A percentile compares a stretch with the other conserved stretches of the same genome.
These are phyloP conservation scores for Colletotrichum viniferum DNA, from an alignment of 2,329 filamentous ascomycete species.

Conservation along the genomic window DNA sequence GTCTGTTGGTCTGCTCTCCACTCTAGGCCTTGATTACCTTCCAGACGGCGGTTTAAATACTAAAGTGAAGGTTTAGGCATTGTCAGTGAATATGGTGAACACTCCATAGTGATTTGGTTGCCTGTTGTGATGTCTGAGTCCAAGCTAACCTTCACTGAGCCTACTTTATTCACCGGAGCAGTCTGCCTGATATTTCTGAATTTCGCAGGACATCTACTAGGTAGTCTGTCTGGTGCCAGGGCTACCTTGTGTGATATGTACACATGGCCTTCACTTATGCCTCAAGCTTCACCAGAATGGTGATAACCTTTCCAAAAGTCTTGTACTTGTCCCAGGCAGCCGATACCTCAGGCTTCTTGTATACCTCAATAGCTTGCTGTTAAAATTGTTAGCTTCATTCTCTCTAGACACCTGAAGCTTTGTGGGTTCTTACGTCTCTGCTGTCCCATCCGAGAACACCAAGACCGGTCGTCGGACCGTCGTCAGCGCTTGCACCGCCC, in stretches of 20 bases:
- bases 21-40: not conserved
- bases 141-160: not conserved
- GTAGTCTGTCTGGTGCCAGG: not conserved
- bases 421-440: not conserved
- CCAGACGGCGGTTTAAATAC: not conserved
- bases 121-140: not conserved
- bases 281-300: slow-evolving; percentile 8
- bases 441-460: slow-evolving; percentile 15
- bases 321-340: slow-evolving; percentile 4
- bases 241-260: no score
- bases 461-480: not conserved
- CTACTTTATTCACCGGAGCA: not conserved
- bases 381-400: not conserved
- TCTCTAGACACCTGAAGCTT: not conserved
- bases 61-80: not conserved
- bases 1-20: not conserved
- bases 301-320: not conserved
- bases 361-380: not conserved
- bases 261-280: not conserved
- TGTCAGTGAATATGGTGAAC: not conserved
- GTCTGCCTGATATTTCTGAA: not conserved
- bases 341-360: slow-evolving; percentile 9
- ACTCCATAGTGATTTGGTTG: not conserved
- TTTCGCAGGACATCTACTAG: not conserved
- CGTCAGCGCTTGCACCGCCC: not conserved